phyloP scores from a whole-genome alignment of 345 rosid genomes.

The Eucalyptus caleyi region DNA sequence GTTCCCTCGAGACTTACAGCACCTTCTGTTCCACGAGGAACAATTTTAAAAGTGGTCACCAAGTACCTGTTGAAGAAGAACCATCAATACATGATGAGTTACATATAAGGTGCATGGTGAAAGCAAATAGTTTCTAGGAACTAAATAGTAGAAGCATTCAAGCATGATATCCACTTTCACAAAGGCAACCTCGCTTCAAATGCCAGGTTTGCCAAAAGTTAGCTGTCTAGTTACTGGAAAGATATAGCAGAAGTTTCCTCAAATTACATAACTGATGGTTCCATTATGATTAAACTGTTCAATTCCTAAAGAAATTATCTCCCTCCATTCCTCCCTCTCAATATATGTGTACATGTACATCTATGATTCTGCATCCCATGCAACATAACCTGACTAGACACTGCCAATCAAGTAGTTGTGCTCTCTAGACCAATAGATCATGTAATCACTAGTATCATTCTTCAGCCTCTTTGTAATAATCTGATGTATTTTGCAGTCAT shows the following conservation, averaged over 20 bases:
- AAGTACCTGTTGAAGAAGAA: slow-evolving; percentile 40
- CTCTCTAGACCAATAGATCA: neutral
- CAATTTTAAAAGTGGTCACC: slow-evolving; percentile 75
- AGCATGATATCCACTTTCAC: neutral
- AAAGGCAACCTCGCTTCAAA: neutral
- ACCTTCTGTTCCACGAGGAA: slow-evolving; percentile 96
- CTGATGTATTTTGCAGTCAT: neutral
- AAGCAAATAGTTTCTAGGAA: neutral
- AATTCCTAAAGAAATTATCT: neutral
- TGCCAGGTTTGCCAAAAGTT: neutral
- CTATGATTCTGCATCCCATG: neutral
- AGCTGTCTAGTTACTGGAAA: neutral
- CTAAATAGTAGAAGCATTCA: neutral
- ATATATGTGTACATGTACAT: neutral
- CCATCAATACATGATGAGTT: neutral
- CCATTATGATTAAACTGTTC: neutral
- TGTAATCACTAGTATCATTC: neutral
- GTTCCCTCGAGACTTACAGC: slow-evolving; percentile 97
- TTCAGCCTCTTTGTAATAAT: neutral
- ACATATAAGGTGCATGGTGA: neutral
- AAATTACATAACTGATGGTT: neutral
- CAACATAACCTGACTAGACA: neutral
- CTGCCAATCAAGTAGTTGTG: neutral
- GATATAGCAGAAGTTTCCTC: neutral
- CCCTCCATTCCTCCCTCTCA: neutral